Evolutionary conservation across 2,329 filamentous ascomycete species (phyloP).

Genomic region (Microdochium bolleyi): DNA sequence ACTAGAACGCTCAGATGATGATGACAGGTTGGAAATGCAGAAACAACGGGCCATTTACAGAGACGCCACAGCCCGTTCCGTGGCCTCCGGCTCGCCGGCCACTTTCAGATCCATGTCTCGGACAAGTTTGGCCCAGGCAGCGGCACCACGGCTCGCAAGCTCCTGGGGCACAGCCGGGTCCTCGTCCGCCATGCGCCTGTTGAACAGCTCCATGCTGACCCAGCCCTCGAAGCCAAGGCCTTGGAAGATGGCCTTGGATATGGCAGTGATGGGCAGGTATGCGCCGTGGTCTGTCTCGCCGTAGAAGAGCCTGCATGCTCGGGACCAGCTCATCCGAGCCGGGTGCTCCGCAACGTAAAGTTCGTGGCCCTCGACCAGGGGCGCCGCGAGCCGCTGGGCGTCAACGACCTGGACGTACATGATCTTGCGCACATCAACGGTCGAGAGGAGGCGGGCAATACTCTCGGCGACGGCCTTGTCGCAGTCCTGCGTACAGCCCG

Average conservation of each 20-base stretch:
- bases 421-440: conserved; percentile 55
- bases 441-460: conserved; percentile 42
- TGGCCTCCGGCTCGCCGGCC: conserved; percentile 5
- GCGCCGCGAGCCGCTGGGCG: conserved; percentile 52
- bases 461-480: conserved; percentile 46
- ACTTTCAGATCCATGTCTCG: conserved; percentile 17
- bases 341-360: conserved; percentile 52
- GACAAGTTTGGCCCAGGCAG: conserved; percentile 19
- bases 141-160: conserved; percentile 19
- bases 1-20: neutral
- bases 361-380: conserved; percentile 47
- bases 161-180: conserved; percentile 43
- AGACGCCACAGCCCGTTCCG: neutral
- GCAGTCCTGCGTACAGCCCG: conserved; percentile 44
- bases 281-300: conserved; percentile 56
- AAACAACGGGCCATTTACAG: neutral
- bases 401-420: conserved; percentile 75
- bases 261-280: conserved; percentile 58
- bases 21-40: neutral
- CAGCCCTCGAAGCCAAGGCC: conserved; percentile 60
- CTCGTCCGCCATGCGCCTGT: conserved; percentile 45
- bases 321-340: conserved; percentile 67
- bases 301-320: conserved; percentile 66
- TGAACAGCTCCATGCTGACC: conserved; percentile 66
- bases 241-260: conserved; percentile 54